Evolutionary conservation across 805 yeast species (phyloP).

Genomic region (Geotrichum ghanense): DNA sequence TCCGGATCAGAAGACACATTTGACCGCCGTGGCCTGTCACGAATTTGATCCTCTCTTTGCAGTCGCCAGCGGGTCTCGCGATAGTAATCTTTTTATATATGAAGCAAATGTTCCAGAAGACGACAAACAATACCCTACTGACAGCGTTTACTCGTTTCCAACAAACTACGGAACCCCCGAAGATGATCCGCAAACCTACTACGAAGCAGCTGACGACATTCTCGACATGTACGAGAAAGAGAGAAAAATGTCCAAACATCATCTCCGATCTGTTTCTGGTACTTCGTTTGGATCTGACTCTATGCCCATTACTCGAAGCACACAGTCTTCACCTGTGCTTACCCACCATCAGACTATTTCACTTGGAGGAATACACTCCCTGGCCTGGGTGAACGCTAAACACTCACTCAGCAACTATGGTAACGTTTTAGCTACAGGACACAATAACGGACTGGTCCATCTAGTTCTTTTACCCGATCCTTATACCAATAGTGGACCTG

Average conservation of each 20-base stretch:
- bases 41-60: constrained; percentile 35
- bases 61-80: constrained; percentile 39
- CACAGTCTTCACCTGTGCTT: not conserved
- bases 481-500: constrained; percentile 35
- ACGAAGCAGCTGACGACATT: not conserved
- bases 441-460: constrained; percentile 63
- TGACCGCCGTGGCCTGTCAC: constrained; percentile 28
- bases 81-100: constrained; percentile 40
- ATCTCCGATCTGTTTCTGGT: constrained; percentile 1
- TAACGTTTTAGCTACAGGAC: constrained; percentile 51
- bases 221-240: not conserved
- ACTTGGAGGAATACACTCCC: constrained; percentile 40
- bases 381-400: constrained; percentile 28
- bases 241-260: not conserved
- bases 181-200: not conserved
- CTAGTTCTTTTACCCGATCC: constrained; percentile 58
- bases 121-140: not conserved
- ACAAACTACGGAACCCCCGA: not conserved
- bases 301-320: not conserved
- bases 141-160: not conserved
- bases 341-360: constrained; percentile 46
- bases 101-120: constrained; percentile 29
- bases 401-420: constrained; percentile 26
- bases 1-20: constrained; percentile 25
- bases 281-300: not conserved